These are phyloP conservation scores for Leccinum variabile DNA, from an alignment of 1,284 basidiomycete genomes.

Conservation along the genomic window DNA sequence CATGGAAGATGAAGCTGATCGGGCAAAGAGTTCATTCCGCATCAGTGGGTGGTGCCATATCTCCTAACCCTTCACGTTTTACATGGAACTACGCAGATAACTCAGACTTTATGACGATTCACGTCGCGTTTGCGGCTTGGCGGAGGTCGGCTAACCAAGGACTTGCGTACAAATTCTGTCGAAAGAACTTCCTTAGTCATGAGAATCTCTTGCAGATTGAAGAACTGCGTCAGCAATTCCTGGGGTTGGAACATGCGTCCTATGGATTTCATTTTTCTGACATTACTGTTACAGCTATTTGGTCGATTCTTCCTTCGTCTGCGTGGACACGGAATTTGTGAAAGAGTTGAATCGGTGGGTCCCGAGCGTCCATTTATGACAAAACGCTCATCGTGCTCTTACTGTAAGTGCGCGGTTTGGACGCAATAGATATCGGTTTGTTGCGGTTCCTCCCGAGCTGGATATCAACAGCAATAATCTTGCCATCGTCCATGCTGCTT, in stretches of 20 bases:
- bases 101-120: constrained; percentile 95
- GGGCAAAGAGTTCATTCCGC: constrained; percentile 81
- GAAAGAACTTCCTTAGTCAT: constrained; percentile 82
- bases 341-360: constrained; percentile 70
- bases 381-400: constrained; percentile 8
- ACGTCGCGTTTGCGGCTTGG: constrained; percentile 91
- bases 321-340: constrained; percentile 64
- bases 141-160: constrained; percentile 67
- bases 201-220: constrained; percentile 97
- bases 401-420: constrained; percentile 67
- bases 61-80: background rate
- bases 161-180: constrained; percentile 76
- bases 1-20: constrained; percentile 83
- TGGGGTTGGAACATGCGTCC: constrained; percentile 52
- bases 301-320: constrained; percentile 86
- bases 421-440: constrained; percentile 75
- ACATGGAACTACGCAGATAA: constrained; percentile 58
- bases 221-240: constrained; percentile 92
- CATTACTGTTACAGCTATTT: constrained; percentile 56
- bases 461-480: constrained; percentile 70
- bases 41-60: constrained; percentile 49
- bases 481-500: constrained; percentile 76
- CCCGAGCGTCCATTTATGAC: background rate
- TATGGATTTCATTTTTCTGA: constrained; percentile 7
- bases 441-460: constrained; percentile 70